Conservation (phyloP, 164 flowering plant genomes). For the Vitis labrusca region DNA sequence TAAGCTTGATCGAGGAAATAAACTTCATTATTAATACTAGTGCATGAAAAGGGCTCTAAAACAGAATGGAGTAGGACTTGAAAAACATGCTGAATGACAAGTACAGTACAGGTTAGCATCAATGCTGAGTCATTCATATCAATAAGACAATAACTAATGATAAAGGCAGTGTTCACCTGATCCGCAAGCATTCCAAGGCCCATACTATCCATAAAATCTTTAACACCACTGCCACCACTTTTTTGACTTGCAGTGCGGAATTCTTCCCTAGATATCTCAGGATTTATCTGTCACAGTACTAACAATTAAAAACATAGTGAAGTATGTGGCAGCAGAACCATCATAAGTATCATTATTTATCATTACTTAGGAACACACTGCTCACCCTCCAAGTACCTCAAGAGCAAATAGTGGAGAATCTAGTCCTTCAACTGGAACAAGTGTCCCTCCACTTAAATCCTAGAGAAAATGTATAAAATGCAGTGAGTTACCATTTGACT, state of each 20-base stretch:
- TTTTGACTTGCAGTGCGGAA: conserved; percentile 64
- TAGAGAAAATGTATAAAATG: conserved; percentile 12
- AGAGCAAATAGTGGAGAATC: conserved; percentile 88
- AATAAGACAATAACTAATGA: no score
- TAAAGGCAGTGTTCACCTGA: conserved; percentile 50
- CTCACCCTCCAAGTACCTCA: conserved; percentile 48
- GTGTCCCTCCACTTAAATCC: conserved; percentile 90
- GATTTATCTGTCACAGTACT: conserved; percentile 64
- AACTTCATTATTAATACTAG: no score
- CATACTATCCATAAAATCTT: conserved; percentile 96
- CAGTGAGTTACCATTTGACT: no score
- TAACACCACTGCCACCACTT: conserved; percentile 82
- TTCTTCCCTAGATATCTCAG: conserved; percentile 93
- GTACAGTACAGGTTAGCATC: no score
- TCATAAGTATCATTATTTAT: background rate
- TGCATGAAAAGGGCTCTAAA: no score
- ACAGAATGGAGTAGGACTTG: no score
- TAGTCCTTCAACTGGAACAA: conserved; percentile 89
- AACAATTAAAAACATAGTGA: conserved; percentile 2
- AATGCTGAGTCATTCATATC: no score
- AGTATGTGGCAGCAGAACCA: background rate
- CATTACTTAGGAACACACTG: background rate
- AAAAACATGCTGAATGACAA: no score
- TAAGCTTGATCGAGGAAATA: no score
- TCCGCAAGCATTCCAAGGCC: conserved; percentile 94